These are phyloP conservation scores for Trichocladium uniseriatum DNA, from an alignment of 495 filamentous ascomycete species.

Conservation along the genomic window DNA sequence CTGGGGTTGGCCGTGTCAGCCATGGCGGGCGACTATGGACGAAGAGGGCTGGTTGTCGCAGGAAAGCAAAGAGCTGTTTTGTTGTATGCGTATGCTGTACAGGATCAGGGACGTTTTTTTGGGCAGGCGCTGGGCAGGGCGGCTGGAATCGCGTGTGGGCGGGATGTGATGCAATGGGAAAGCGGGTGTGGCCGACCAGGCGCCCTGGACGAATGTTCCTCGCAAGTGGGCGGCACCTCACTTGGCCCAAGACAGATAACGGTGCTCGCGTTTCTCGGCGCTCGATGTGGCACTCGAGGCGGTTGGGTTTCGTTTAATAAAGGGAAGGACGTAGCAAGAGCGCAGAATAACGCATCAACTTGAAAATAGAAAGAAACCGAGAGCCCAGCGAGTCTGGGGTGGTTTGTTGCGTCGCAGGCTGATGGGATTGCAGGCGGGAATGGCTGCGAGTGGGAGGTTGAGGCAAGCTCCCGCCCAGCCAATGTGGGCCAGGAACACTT, in stretches of 20 bases:
- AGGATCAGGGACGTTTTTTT: slow-evolving; percentile 12
- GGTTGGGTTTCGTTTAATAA: not conserved
- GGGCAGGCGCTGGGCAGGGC: slow-evolving; percentile 14
- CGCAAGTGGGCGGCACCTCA: not conserved
- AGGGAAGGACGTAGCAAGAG: not conserved
- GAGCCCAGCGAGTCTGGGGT: slow-evolving; percentile 1
- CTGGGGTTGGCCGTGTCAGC: slow-evolving; percentile 52
- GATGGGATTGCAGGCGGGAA: slow-evolving; percentile 4
- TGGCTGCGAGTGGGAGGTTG: slow-evolving; percentile 3
- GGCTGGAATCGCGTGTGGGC: slow-evolving; percentile 25
- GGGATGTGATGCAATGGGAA: slow-evolving; percentile 28
- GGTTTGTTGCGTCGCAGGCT: not conserved
- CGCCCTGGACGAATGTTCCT: slow-evolving; percentile 3
- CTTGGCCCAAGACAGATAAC: not conserved
- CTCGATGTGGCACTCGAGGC: not conserved
- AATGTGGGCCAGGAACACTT: slow-evolving; percentile 2
- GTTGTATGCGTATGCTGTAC: too few relatives aligned
- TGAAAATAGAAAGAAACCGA: slow-evolving; percentile 8
- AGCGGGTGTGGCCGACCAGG: slow-evolving; percentile 14
- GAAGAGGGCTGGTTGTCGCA: slow-evolving; percentile 7
- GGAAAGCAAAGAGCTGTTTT: slow-evolving; percentile 6
- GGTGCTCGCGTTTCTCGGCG: slow-evolving; percentile 1
- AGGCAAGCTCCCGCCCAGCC: slow-evolving; percentile 13
- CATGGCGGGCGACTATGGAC: slow-evolving; percentile 35
- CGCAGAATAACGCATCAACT: slow-evolving; percentile 3